phyloP scores from a whole-genome alignment of 495 filamentous ascomycete genomes.

The Aspergillus carlsbadensis region DNA sequence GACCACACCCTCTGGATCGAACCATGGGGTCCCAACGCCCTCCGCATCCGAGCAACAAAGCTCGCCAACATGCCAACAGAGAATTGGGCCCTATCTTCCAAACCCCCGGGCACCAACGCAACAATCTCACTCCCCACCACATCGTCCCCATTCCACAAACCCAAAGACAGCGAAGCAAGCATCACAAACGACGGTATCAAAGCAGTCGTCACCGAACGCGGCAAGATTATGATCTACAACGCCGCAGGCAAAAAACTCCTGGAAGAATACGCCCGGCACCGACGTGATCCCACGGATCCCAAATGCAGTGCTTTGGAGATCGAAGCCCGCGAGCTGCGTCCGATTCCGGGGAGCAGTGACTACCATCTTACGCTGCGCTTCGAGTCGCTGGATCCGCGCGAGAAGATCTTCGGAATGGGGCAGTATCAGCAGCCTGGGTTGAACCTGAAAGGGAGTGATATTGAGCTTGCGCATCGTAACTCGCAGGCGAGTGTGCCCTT shows the following conservation, averaged over 20 bases:
- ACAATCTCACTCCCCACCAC: slow-evolving; percentile 22
- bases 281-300: slow-evolving; percentile 49
- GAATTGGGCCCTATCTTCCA: slow-evolving; percentile 50
- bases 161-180: slow-evolving; percentile 30
- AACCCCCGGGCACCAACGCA: slow-evolving; percentile 16
- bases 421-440: slow-evolving; percentile 59
- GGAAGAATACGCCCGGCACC: slow-evolving; percentile 57
- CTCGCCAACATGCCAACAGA: slow-evolving; percentile 45
- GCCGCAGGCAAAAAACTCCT: slow-evolving; percentile 42
- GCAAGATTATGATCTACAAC: slow-evolving; percentile 53
- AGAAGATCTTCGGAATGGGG: slow-evolving; percentile 63
- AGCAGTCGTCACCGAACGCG: slow-evolving; percentile 43
- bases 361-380: slow-evolving; percentile 54
- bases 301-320: slow-evolving; percentile 55
- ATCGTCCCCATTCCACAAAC: background rate
- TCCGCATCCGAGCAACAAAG: slow-evolving; percentile 55
- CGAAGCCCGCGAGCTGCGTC: slow-evolving; percentile 55
- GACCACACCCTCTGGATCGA: slow-evolving; percentile 55
- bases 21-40: slow-evolving; percentile 53
- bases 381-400: slow-evolving; percentile 47
- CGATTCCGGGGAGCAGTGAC: slow-evolving; percentile 44
- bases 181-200: slow-evolving; percentile 53
- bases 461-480: slow-evolving; percentile 62
- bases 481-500: slow-evolving; percentile 61
- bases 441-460: slow-evolving; percentile 54